Evolutionary conservation across 139 green algal genomes (phyloP), one percentile per base, ranked within the genome.

Genomic region (Chlorella sorokiniana): DNA sequence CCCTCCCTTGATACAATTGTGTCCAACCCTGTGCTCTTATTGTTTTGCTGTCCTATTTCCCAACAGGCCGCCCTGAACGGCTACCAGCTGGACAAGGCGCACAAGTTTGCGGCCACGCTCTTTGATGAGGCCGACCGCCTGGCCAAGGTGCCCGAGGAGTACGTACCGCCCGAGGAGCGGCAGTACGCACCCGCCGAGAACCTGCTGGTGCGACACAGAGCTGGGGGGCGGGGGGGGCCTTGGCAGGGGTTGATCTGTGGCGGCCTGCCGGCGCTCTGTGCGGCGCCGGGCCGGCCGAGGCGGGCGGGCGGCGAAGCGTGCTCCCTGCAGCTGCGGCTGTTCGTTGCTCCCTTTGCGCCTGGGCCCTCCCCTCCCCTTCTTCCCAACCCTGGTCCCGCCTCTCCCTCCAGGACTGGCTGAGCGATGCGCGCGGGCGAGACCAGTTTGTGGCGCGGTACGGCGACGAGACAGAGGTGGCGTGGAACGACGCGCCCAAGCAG

Each of bases 41-140:
- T 16, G 11, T 25, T 16, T 31, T 7, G 7, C 61, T 40, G 31
- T 31, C 35, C 33, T 7, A 1, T 25, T 5, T 37, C 67, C 5
- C 5, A 14, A 3, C 73, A 79, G 73, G 37, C 52, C 40, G 78
- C 76, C 44, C 68, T 86, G 20, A 85, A 98, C 78, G 93, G 93
- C 10, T 98, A 98, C 88, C 92, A 95, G 86, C 93, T 99, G 56
- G 97, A 99, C 91, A 99, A 98, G 92, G 88, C 77, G 31, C 97
- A 99, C 92, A 92, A 90, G n/a, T 98, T 99, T 83, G 86, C 83
- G 4, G 93, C 97, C 29, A 94, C 83, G 63, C 93, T 96, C 83
- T 98, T 98, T 85, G 95, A 99, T 70, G 97, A 99, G 82, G 92
- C 98, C 69, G 96, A 98, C 25, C 91, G 91, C 65, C 93, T 95